Conservation (phyloP, 2,329 filamentous ascomycete genomes). For the Tolypocladium ovalisporum region DNA sequence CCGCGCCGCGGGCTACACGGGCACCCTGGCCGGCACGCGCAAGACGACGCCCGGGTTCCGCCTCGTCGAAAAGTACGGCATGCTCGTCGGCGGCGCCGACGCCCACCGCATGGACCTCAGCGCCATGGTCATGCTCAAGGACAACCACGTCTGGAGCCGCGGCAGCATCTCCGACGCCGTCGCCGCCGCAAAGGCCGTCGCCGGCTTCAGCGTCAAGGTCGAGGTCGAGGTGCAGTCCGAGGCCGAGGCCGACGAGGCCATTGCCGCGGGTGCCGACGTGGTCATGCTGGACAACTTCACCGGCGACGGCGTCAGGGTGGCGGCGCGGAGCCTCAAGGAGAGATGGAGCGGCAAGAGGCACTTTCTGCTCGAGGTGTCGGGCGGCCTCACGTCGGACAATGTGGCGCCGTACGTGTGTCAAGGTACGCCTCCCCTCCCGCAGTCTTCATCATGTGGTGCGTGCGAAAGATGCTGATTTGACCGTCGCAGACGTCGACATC, state of each 20-base stretch:
- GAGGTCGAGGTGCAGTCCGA: conserved; percentile 92
- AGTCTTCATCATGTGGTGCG: no score
- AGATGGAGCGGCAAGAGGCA: conserved; percentile 64
- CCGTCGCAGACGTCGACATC: conserved; percentile 70
- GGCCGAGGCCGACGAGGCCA: conserved; percentile 82
- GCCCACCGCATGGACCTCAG: conserved; percentile 83
- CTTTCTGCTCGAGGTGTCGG: conserved; percentile 85
- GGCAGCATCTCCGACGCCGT: conserved; percentile 82
- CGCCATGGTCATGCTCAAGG: conserved; percentile 97
- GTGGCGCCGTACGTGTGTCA: conserved; percentile 70
- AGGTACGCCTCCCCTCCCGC: conserved; percentile 37
- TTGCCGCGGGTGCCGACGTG: conserved; percentile 82
- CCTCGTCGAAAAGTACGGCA: conserved; percentile 95
- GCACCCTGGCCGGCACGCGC: conserved; percentile 82
- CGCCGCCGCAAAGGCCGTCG: conserved; percentile 67
- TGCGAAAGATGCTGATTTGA: neutral
- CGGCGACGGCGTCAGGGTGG: conserved; percentile 62
- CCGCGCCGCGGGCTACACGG: conserved; percentile 60
- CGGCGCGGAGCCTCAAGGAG: conserved; percentile 65
- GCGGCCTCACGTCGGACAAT: conserved; percentile 77
- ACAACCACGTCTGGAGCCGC: conserved; percentile 94
- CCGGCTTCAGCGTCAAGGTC: conserved; percentile 85
- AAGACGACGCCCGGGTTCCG: conserved; percentile 97
- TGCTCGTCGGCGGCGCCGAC: conserved; percentile 88
- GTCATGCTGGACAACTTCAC: conserved; percentile 98